Base-by-base conservation (phyloP, 257 asterid species). In the Gentiana straminea region DNA sequence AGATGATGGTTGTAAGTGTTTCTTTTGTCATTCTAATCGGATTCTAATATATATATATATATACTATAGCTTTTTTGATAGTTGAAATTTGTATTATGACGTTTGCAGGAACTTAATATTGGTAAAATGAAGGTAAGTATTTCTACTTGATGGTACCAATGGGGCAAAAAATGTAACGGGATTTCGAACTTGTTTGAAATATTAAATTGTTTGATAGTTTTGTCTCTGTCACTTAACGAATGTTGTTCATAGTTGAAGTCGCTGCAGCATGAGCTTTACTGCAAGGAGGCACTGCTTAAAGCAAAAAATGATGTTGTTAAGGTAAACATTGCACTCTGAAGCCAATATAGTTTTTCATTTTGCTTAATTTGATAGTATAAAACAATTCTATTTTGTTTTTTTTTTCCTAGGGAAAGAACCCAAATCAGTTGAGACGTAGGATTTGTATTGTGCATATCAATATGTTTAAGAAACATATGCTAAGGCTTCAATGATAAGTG, bases 221-320 rank as follows among this genome's bases (percentile, higher is more conserved):
- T 57, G 15, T 43, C 52, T 49, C 39, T 33, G 46, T 41, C 41
- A 7, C 13, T 4, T 33, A 49, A 57, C 59, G 55, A 41, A 13
- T 68, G 32, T 47, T 65, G 24, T 39, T 48, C 9, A 10, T 88
- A 90, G 97, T 49, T 84, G 66, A 86, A 77, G 64, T 70, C 81
- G 35, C 73, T 86, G 51, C 91, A 82, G 13, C 97, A 90, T 50
- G 97, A 84, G 73, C 68, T 82, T 63, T 74, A 61, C 13, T 86
- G 94, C 69, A 83, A 81, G 79, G 93, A 81, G 39, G 84, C 80
- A 8, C 70, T 86, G 54, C 83, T 81, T n/a, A 86, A 84, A 67
- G 59, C 89, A 15, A 81, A 74, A 78, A 67, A 33, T 45, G 45
- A 60, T n/a, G 81, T 72, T 51, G 33, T 60, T 57, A 66, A 59